phyloP scores from a whole-genome alignment of 345 rosid genomes.

The Camelina neglecta region DNA sequence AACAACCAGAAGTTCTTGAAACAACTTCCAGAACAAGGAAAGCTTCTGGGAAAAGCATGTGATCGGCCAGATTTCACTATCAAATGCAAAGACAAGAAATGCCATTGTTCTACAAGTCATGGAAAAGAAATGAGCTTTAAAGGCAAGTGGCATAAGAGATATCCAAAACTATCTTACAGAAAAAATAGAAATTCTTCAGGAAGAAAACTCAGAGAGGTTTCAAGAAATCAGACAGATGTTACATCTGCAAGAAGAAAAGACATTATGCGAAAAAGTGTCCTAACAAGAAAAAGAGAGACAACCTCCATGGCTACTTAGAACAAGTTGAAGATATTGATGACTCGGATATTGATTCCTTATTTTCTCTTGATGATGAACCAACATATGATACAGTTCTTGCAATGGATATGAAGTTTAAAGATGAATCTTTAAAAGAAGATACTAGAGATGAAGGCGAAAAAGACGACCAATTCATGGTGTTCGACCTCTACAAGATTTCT shows the following conservation, averaged over 20 bases:
- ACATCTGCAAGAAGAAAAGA: not conserved
- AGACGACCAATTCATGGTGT: not conserved
- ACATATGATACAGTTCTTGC: not conserved
- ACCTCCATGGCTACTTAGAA: not conserved
- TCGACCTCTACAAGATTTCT: not conserved
- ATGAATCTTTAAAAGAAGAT: not conserved
- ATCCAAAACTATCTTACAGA: rapidly evolving
- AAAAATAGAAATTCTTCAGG: not conserved
- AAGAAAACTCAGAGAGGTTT: not conserved
- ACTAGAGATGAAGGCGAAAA: not conserved
- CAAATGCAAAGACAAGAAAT: not conserved
- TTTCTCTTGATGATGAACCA: not conserved
- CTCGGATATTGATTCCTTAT: not conserved
- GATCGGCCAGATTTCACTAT: not conserved
- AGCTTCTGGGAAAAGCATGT: not conserved
- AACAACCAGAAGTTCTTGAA: not conserved
- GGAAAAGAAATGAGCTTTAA: not conserved
- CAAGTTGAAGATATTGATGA: not conserved
- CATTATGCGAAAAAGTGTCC: not conserved
- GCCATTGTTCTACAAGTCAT: not conserved
- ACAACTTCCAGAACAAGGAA: not conserved
- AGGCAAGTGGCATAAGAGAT: not conserved
- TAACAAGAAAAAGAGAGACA: not conserved
- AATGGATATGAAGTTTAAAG: not conserved
- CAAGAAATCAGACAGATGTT: not conserved